phyloP scores from a whole-genome alignment of 179 eudicot species.

The Vitellaria paradoxa region DNA sequence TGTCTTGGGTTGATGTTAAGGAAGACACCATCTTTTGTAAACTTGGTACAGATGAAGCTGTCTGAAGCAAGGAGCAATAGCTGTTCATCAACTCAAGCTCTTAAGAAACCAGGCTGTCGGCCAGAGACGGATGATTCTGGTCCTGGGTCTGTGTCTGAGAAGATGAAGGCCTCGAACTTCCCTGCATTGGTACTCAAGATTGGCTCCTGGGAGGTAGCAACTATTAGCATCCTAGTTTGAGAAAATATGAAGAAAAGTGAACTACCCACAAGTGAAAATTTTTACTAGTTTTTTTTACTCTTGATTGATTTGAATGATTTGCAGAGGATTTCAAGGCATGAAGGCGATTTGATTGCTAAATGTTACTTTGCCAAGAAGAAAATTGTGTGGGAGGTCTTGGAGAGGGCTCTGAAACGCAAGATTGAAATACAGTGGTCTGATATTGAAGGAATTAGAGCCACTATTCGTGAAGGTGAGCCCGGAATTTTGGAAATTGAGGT shows the following conservation, averaged over 20 bases:
- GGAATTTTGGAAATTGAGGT: constrained; percentile 59
- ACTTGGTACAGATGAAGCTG: constrained; percentile 10
- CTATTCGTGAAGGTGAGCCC: constrained; percentile 5
- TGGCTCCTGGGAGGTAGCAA: constrained; percentile 17
- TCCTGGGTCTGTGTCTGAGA: constrained; percentile 1
- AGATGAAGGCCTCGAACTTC: constrained; percentile 17
- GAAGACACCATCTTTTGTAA: constrained; percentile 18
- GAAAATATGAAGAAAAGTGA: not conserved
- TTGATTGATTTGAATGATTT: not conserved
- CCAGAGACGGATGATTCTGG: not conserved
- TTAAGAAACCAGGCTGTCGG: too few relatives aligned
- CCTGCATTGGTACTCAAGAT: constrained; percentile 7
- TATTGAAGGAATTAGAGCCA: constrained; percentile 47
- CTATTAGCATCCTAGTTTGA: too few relatives aligned
- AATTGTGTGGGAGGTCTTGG: constrained; percentile 71
- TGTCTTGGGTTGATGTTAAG: constrained; percentile 23
- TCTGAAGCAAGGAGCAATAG: not conserved
- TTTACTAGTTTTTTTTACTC: not conserved
- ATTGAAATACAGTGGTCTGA: constrained; percentile 68
- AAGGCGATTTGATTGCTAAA: constrained; percentile 61
- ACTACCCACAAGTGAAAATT: not conserved
- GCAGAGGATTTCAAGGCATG: constrained; percentile 46
- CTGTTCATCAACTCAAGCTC: not conserved
- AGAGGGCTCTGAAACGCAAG: constrained; percentile 56
- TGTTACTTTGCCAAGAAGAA: constrained; percentile 62